Conservation (phyloP, 768 basidiomycete genomes). For the Hypsizygus marmoreus region DNA sequence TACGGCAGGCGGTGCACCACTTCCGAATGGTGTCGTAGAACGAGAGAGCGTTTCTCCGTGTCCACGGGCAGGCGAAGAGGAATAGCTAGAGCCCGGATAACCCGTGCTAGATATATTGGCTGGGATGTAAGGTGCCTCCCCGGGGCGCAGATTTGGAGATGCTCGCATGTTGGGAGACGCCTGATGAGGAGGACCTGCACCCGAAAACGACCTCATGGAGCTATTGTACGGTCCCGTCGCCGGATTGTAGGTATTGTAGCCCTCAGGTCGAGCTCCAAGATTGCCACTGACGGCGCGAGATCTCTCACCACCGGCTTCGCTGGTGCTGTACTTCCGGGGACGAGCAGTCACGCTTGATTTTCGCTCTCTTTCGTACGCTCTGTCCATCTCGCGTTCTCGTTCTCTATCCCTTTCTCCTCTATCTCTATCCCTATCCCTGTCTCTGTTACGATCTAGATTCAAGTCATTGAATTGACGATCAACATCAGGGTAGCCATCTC, state of each 20-base stretch:
- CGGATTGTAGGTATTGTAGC: constrained; percentile 31
- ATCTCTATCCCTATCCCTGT: constrained; percentile 31
- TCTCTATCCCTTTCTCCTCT: constrained; percentile 38
- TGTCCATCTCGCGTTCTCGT: constrained; percentile 34
- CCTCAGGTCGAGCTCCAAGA: constrained; percentile 29
- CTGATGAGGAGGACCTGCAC: constrained; percentile 18
- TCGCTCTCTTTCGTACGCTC: constrained; percentile 32
- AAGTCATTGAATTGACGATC: constrained; percentile 45
- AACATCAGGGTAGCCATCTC: constrained; percentile 33
- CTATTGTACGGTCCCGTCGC: constrained; percentile 33
- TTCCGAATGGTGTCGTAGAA: constrained; percentile 45
- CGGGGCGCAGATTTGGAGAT: constrained; percentile 53
- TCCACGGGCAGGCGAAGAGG: constrained; percentile 37
- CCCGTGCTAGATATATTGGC: constrained; percentile 18
- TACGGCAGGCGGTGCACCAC: constrained; percentile 29
- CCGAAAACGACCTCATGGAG: constrained; percentile 19
- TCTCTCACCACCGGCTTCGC: constrained; percentile 37
- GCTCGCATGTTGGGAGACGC: constrained; percentile 30
- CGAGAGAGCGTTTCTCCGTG: constrained; percentile 35
- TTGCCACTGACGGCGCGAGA: constrained; percentile 41
- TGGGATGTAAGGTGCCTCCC: constrained; percentile 40
- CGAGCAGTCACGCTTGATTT: constrained; percentile 35
- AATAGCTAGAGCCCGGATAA: constrained; percentile 14
- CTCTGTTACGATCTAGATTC: constrained; percentile 37
- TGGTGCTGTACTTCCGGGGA: constrained; percentile 47